phyloP scores from a whole-genome alignment of 2,329 filamentous ascomycete genomes.

The Aspergillus melleus region DNA sequence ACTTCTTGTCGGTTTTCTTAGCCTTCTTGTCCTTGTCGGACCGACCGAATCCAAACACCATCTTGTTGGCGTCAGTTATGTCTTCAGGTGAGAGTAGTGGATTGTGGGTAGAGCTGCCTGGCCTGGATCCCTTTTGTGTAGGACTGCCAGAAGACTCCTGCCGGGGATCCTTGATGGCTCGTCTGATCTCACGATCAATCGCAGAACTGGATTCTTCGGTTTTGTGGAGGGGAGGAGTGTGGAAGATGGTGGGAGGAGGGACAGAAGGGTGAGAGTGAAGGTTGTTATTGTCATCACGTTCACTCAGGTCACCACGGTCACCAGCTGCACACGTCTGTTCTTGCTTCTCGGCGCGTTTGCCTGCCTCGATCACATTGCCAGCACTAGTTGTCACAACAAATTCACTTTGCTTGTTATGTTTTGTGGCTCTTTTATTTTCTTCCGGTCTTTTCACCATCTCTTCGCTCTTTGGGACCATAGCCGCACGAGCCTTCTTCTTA shows the following conservation, averaged over 20 bases:
- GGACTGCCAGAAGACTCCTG: slow-evolving; percentile 9
- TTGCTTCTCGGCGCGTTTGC: slow-evolving; percentile 3
- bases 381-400: background rate
- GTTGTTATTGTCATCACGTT: background rate
- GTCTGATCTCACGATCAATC: background rate
- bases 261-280: background rate
- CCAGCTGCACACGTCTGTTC: background rate
- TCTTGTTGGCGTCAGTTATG: background rate
- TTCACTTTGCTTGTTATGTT: slow-evolving; percentile 2
- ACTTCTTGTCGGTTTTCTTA: background rate
- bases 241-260: background rate
- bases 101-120: background rate
- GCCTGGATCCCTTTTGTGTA: background rate
- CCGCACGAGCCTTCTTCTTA: background rate
- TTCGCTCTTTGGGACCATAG: background rate
- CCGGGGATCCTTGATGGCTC: slow-evolving; percentile 1
- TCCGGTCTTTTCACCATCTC: background rate
- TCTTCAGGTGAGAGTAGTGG: background rate
- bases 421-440: background rate
- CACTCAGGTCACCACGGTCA: slow-evolving; percentile 1
- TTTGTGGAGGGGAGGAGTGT: background rate
- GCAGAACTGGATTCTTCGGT: background rate
- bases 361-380: background rate
- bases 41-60: background rate
- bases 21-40: background rate